Conservation (phyloP, 345 rosid species). For the Moricandia moricandioides region DNA sequence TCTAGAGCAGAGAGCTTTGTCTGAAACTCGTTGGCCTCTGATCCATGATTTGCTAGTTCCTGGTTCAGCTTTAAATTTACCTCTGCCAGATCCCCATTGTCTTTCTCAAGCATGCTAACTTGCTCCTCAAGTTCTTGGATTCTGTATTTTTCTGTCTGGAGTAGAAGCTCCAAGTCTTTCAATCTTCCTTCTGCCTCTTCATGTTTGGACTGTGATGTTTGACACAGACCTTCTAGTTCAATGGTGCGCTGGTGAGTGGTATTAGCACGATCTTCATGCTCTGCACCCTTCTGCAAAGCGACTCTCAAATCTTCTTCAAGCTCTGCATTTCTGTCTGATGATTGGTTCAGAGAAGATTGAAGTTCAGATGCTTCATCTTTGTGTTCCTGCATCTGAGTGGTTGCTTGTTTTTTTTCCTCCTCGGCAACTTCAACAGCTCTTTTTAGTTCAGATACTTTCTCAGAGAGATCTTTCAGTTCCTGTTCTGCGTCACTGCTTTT, state of each 20-base stretch:
- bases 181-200: slow-evolving; percentile 71
- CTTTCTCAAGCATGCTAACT: slow-evolving; percentile 57
- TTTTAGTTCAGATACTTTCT: slow-evolving; percentile 54
- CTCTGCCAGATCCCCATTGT: slow-evolving; percentile 69
- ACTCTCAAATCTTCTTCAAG: slow-evolving; percentile 60
- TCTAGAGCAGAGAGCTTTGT: neutral
- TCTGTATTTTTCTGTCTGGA: slow-evolving; percentile 81
- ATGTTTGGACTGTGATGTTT: slow-evolving; percentile 62
- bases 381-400: slow-evolving; percentile 47
- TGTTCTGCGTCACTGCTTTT: slow-evolving; percentile 56
- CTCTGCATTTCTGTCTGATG: slow-evolving; percentile 44
- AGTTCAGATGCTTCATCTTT: slow-evolving; percentile 48
- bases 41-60: neutral
- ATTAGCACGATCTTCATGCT: slow-evolving; percentile 65
- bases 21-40: neutral
- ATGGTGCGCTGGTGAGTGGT: slow-evolving; percentile 60
- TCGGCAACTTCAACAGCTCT: slow-evolving; percentile 49
- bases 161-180: slow-evolving; percentile 79
- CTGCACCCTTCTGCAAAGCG: slow-evolving; percentile 53
- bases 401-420: slow-evolving; percentile 54
- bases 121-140: slow-evolving; percentile 94
- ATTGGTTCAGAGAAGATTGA: slow-evolving; percentile 56
- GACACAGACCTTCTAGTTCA: slow-evolving; percentile 65
- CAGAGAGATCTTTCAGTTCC: slow-evolving; percentile 55
- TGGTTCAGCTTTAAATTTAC: slow-evolving; percentile 11